Evolutionary conservation across 768 basidiomycete genomes (phyloP), one percentile per base, ranked within the genome.

Genomic region (Rhizopogon sp.): DNA sequence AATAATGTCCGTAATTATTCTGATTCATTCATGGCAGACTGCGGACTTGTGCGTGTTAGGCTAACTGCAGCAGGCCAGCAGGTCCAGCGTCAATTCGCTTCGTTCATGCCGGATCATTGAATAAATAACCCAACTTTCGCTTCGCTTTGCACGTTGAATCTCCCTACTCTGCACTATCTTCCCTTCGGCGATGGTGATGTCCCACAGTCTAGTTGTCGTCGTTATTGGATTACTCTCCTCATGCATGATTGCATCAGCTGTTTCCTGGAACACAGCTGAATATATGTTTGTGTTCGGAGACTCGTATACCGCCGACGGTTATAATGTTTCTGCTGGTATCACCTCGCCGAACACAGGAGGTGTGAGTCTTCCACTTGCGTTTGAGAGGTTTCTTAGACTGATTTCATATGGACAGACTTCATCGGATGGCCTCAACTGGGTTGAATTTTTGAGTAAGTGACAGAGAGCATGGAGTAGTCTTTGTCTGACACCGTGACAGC

Each of bases 371-470:
- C 14, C 16, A 14, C 31, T 7, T 39, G 13, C 28, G 13, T 31
- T 37, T 40, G 47, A 25, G 13, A 49, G 42, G 14, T 49, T 50
- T 25, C 49, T 33, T n/a, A 31, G n/a, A 57, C 22, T 16, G 20
- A n/a, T 43, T 54, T 60, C 55, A 58, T 16, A 25, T 35, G 22
- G 28, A 1, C 43, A 85, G 81, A 79, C 78, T 8, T 81, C 80
- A 6, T 81, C 81, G 16, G 82, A 84, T 62, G 83, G 84, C 16
- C 83, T 76, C 1, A 85, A 83, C 63, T 86, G 83, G 83, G 81
- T 82, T 5, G 64, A 78, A 54, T 77, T 71, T 59, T 70, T 83
- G 52, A 72, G 82, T 83, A 54, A 58, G 70, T 35, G 11, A 56
- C 14, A 5, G 31, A 16, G 33, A 22, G 33, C 33, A 22, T 0